These are phyloP conservation scores for Glycine soja DNA, from an alignment of 306 rosid genomes.

Conservation along the genomic window DNA sequence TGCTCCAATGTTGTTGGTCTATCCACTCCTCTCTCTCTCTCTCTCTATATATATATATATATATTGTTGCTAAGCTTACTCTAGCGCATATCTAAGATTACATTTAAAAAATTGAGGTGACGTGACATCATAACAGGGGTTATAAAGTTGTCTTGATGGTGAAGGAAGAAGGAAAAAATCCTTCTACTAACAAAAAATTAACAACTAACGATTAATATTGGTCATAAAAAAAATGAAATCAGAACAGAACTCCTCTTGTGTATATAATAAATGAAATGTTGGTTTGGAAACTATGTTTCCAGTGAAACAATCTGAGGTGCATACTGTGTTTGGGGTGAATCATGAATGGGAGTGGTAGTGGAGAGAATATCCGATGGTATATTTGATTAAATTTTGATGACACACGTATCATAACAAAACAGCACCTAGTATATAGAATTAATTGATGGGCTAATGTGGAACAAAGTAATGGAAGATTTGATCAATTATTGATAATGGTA, in stretches of 20 bases:
- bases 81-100: background rate
- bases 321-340: conserved; percentile 11
- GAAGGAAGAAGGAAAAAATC: too few relatives aligned
- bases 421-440: conserved; percentile 9
- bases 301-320: conserved; percentile 16
- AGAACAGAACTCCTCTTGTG: background rate
- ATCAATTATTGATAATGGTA: conserved; percentile 30
- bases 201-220: too few relatives aligned
- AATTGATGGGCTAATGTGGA: conserved; percentile 19
- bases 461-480: conserved; percentile 4
- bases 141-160: too few relatives aligned
- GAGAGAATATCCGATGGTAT: background rate
- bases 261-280: background rate
- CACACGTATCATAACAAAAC: background rate
- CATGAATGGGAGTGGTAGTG: conserved; percentile 11
- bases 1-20: conserved; percentile 12
- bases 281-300: background rate
- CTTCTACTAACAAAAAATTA: too few relatives aligned
- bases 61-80: conserved; percentile 6
- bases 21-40: too few relatives aligned
- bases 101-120: background rate
- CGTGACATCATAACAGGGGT: background rate
- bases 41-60: conserved; percentile 28
- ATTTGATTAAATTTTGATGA: conserved; percentile 22
- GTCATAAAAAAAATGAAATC: background rate